phyloP scores from a whole-genome alignment of 1,139 yeast species.

The Sugiyamaella sp. region DNA sequence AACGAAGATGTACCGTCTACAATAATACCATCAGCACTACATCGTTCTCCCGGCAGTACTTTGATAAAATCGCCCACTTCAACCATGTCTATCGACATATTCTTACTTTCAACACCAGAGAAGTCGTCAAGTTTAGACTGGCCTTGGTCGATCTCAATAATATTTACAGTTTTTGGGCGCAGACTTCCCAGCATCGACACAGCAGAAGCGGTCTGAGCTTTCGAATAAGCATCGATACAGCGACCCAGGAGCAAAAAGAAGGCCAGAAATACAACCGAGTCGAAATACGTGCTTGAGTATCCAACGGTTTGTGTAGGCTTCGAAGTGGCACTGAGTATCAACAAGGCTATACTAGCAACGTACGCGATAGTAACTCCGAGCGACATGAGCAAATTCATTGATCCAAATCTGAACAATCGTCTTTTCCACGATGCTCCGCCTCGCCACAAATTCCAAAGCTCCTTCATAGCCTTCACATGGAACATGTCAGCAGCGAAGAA shows the following conservation, averaged over 20 bases:
- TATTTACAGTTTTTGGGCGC: conserved; percentile 54
- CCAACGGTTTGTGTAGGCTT: conserved; percentile 42
- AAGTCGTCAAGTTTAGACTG: conserved; percentile 16
- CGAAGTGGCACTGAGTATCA: conserved; percentile 53
- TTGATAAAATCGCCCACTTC: conserved; percentile 66
- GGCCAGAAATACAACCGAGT: conserved; percentile 74
- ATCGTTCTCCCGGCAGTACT: conserved; percentile 68
- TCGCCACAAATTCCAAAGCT: conserved; percentile 59
- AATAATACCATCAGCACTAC: conserved; percentile 70
- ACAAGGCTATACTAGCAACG: conserved; percentile 63
- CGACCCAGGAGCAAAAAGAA: conserved; percentile 73
- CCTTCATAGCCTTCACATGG: conserved; percentile 66
- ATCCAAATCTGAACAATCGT: conserved; percentile 68
- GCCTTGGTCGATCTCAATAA: conserved; percentile 46
- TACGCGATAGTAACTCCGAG: conserved; percentile 75
- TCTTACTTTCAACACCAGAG: conserved; percentile 32
- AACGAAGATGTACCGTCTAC: conserved; percentile 61
- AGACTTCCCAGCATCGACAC: conserved; percentile 56
- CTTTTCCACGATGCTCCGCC: conserved; percentile 58
- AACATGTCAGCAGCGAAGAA: conserved; percentile 75
- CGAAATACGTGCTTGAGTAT: conserved; percentile 68
- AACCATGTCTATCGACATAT: conserved; percentile 54
- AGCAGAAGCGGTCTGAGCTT: conserved; percentile 67
- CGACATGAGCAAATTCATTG: conserved; percentile 73
- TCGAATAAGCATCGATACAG: conserved; percentile 65